Conservation (phyloP, 2,329 filamentous ascomycete species). For the Parasarocladium wereldwijsianum region DNA sequence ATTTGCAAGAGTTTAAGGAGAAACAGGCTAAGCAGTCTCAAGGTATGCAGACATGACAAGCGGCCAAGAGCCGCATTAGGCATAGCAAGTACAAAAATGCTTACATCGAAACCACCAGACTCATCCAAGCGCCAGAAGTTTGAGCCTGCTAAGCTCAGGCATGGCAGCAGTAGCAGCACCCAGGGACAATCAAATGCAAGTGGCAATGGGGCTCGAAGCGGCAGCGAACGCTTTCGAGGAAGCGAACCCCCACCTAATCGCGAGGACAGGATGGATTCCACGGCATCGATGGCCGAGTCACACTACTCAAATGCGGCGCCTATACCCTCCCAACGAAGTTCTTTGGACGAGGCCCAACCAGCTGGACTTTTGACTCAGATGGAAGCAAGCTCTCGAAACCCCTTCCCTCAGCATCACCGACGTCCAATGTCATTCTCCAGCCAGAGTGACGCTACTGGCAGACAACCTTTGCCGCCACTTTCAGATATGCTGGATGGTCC, state of each 20-base stretch:
- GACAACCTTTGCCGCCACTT: constrained; percentile 28
- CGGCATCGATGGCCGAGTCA: constrained; percentile 29
- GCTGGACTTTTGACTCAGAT: constrained; percentile 26
- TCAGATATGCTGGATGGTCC: constrained; percentile 31
- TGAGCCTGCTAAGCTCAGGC: constrained; percentile 20
- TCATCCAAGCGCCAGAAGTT: constrained; percentile 31
- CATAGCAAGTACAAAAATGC: too few relatives aligned
- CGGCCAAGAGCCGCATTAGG: too few relatives aligned
- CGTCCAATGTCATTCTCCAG: constrained; percentile 15
- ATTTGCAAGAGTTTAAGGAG: constrained; percentile 64
- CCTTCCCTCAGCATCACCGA: constrained; percentile 13
- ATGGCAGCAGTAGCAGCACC: constrained; percentile 27
- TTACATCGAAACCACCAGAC: too few relatives aligned
- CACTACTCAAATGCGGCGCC: constrained; percentile 24
- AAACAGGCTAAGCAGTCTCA: constrained; percentile 46
- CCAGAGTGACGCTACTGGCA: constrained; percentile 6
- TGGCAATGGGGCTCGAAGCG: constrained; percentile 25
- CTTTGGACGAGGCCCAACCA: constrained; percentile 25
- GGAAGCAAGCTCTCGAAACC: constrained; percentile 17
- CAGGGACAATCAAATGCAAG: constrained; percentile 21
- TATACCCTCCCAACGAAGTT: constrained; percentile 18
- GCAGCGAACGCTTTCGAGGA: constrained; percentile 30
- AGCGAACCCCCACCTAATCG: constrained; percentile 32
- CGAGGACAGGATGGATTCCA: constrained; percentile 32
- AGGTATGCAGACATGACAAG: constrained; percentile 25